A percentile compares a stretch with the other conserved stretches of the same genome.
phyloP scores from a whole-genome alignment of 805 yeast species.

The Lipomyces mesembrius region DNA sequence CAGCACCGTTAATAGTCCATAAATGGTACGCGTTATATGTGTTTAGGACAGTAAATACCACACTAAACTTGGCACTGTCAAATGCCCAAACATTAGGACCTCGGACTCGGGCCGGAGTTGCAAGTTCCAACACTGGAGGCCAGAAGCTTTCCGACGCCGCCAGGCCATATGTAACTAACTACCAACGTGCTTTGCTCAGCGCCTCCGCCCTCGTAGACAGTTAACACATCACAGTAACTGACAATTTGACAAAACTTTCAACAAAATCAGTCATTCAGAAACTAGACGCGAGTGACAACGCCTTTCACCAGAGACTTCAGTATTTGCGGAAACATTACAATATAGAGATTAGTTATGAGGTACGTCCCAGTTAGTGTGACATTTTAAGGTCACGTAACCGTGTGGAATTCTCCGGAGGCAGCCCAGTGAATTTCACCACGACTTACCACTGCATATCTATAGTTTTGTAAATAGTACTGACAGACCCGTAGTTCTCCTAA shows the following conservation, averaged over 20 bases:
- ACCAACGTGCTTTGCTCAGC: background rate
- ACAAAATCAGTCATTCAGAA: background rate
- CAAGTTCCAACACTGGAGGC: background rate
- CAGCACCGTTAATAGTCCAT: background rate
- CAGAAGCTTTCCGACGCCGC: background rate
- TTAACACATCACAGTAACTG: too few relatives aligned
- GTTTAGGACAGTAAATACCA: background rate
- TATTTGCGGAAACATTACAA: background rate
- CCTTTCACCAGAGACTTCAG: background rate
- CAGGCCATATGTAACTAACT: too few relatives aligned
- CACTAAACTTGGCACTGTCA: background rate
- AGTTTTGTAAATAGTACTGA: background rate
- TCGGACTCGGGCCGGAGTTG: background rate
- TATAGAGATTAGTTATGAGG: background rate
- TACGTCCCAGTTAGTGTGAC: background rate
- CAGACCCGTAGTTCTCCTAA: constrained; percentile 59
- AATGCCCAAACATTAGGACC: background rate
- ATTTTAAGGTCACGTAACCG: background rate
- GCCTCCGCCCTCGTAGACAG: background rate
- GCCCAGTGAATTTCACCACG: background rate
- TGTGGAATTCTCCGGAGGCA: background rate
- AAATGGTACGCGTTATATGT: background rate
- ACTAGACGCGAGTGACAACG: background rate
- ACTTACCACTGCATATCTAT: background rate
- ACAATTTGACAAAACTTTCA: too few relatives aligned